Percentiles rank a stretch among this genome's conserved stretches.
Evolutionary conservation across 2,329 filamentous ascomycete species (phyloP).

Genomic region (Exophiala xenobiotica): DNA sequence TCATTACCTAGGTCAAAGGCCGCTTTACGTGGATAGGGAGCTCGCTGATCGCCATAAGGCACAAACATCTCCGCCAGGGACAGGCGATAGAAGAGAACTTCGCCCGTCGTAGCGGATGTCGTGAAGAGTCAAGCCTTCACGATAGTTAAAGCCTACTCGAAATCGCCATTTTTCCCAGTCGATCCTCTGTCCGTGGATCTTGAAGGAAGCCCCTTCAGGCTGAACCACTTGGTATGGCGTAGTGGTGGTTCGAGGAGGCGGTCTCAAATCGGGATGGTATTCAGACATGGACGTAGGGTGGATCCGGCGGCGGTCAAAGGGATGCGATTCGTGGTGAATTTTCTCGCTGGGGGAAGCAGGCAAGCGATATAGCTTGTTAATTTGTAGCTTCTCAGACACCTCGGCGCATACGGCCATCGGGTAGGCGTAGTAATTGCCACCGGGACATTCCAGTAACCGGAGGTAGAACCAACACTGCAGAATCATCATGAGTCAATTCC

Average conservation of each 20-base stretch:
- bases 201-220: conserved; percentile 66
- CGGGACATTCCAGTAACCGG: conserved; percentile 40
- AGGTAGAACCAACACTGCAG: conserved; percentile 39
- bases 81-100: conserved; percentile 64
- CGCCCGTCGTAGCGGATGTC: conserved; percentile 68
- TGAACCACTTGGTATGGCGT: conserved; percentile 42
- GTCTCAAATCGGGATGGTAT: conserved; percentile 35
- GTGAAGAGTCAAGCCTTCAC: conserved; percentile 69
- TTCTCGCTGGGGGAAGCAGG: conserved; percentile 42
- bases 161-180: conserved; percentile 69
- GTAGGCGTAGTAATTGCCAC: conserved; percentile 59
- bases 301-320: conserved; percentile 45
- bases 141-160: conserved; percentile 64
- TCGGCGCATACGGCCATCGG: conserved; percentile 55
- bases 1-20: conserved; percentile 71
- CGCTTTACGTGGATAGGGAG: conserved; percentile 66
- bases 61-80: conserved; percentile 68
- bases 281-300: conserved; percentile 37
- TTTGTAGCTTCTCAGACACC: conserved; percentile 49
- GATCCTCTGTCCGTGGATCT: conserved; percentile 49
- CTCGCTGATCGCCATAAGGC: conserved; percentile 64
- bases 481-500: background rate
- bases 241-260: conserved; percentile 32
- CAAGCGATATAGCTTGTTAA: conserved; percentile 51
- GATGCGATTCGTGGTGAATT: conserved; percentile 37